Percentiles rank a stretch among this genome's conserved stretches.
phyloP scores from a whole-genome alignment of 2,329 filamentous ascomycete species.

The Aspergillus tamarii region DNA sequence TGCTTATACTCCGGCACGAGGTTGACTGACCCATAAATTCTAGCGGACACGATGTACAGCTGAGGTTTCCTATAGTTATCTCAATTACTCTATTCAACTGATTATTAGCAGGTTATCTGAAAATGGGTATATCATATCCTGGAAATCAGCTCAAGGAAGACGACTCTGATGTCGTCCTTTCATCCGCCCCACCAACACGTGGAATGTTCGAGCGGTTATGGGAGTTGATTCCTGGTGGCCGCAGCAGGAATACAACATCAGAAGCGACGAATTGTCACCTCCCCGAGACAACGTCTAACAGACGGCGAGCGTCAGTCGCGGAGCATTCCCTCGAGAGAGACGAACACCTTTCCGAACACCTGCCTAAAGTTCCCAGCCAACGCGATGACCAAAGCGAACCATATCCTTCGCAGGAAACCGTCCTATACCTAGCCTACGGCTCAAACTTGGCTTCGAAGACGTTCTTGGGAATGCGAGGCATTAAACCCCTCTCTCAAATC shows the following conservation, averaged over 20 bases:
- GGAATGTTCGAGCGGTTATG: conserved; percentile 16
- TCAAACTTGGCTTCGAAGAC: conserved; percentile 83
- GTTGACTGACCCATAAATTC: background rate
- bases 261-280: conserved; percentile 7
- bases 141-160: conserved; percentile 5
- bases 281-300: conserved; percentile 22
- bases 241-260: background rate
- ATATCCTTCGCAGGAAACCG: conserved; percentile 48
- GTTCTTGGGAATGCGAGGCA: conserved; percentile 76
- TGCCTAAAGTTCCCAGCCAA: conserved; percentile 4
- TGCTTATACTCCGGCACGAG: background rate
- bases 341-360: conserved; percentile 25
- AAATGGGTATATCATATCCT: background rate
- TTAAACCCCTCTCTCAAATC: conserved; percentile 77
- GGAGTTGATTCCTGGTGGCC: conserved; percentile 10
- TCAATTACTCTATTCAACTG: background rate
- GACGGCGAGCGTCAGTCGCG: conserved; percentile 27
- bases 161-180: background rate
- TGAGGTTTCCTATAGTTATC: background rate
- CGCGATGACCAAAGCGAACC: background rate
- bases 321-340: conserved; percentile 30
- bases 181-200: background rate
- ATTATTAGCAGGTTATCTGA: background rate
- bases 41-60: background rate
- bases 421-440: conserved; percentile 86